These are phyloP conservation scores for Postia placenta DNA, from an alignment of 768 basidiomycete species.

Conservation along the genomic window DNA sequence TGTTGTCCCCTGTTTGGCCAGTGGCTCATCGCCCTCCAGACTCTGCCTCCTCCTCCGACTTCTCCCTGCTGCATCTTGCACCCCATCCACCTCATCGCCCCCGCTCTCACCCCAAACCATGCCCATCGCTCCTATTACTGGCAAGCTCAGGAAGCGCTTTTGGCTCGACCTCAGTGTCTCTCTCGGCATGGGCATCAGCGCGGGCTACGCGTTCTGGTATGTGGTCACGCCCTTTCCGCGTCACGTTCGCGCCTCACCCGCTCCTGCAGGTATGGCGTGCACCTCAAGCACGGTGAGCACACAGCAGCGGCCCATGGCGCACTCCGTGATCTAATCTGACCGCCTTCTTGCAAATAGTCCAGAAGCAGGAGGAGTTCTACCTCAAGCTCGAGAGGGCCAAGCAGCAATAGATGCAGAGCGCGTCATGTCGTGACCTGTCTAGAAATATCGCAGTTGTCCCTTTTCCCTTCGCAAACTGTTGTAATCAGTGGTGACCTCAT, in stretches of 20 bases:
- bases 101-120: slow-evolving; percentile 35
- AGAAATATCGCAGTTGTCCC: neutral
- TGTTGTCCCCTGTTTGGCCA: slow-evolving; percentile 21
- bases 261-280: slow-evolving; percentile 67
- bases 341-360: slow-evolving; percentile 41
- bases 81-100: slow-evolving; percentile 16
- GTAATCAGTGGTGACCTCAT: too few species aligned
- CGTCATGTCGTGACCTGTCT: neutral
- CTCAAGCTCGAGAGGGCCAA: slow-evolving; percentile 70
- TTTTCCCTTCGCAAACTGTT: neutral
- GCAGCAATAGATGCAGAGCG: slow-evolving; percentile 15
- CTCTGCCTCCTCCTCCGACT: slow-evolving; percentile 9
- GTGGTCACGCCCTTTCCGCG: slow-evolving; percentile 27
- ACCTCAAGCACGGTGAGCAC: slow-evolving; percentile 69
- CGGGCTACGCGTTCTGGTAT: slow-evolving; percentile 82
- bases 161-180: slow-evolving; percentile 77
- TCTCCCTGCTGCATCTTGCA: slow-evolving; percentile 18
- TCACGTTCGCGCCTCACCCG: slow-evolving; percentile 19
- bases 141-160: slow-evolving; percentile 89
- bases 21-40: slow-evolving; percentile 7
- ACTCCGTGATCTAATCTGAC: neutral
- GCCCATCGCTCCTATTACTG: slow-evolving; percentile 88
- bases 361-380: slow-evolving; percentile 81
- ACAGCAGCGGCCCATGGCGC: neutral
- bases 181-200: slow-evolving; percentile 69